Evolutionary conservation across 345 rosid genomes (phyloP).

Genomic region (Citrus inodora): DNA sequence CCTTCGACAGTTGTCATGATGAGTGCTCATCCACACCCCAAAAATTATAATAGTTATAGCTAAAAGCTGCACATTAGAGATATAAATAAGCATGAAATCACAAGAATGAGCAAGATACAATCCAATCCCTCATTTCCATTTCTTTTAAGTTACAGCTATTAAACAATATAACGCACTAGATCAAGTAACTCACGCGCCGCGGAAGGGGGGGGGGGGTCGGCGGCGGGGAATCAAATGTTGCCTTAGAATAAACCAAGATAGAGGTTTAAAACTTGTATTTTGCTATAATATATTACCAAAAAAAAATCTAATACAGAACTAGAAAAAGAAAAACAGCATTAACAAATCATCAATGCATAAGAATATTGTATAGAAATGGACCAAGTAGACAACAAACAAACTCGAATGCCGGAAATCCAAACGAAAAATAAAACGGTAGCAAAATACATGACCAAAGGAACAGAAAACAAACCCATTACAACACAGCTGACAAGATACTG

Average conservation of each 20-base stretch:
- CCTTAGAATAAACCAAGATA: not conserved
- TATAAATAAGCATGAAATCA: conserved; percentile 1
- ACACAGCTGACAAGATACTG: not conserved
- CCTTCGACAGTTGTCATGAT: conserved; percentile 75
- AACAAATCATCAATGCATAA: not conserved
- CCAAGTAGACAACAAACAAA: not conserved
- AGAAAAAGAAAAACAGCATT: not conserved
- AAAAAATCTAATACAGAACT: not conserved
- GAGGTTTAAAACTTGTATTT: not conserved
- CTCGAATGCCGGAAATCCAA: not conserved
- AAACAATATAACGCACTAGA: not conserved
- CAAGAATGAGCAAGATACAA: not conserved
- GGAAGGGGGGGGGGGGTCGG: no score
- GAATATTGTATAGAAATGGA: not conserved
- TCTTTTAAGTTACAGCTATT: not conserved
- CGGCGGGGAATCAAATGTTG: not conserved
- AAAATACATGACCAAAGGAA: not conserved
- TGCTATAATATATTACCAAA: not conserved
- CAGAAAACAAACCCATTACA: conserved; percentile 19
- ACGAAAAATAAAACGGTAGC: not conserved
- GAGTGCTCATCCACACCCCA: conserved; percentile 97
- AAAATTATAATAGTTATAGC: conserved; percentile 66
- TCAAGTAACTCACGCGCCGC: not conserved
- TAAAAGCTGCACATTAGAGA: conserved; percentile 56
- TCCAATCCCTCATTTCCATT: not conserved